Base-by-base conservation (phyloP, 305 asterid genomes). In the Solanum chacoense region DNA sequence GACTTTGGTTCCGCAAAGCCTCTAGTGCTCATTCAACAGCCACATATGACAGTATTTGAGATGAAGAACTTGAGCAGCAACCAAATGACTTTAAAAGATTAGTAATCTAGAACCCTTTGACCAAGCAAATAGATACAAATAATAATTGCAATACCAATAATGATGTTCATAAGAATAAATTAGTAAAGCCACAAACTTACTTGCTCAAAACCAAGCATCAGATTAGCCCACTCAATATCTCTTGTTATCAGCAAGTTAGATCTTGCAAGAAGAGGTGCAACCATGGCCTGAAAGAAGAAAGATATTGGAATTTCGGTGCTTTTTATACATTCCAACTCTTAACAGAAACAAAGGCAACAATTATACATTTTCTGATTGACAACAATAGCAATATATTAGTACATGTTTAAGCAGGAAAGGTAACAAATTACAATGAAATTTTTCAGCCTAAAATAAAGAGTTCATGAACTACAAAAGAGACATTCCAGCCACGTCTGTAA, bases 151-250 rank as follows among this genome's bases (percentile, higher is more conserved):
- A 11, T 83, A 50, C 20, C 8, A 50, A 81, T 29, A 5, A 80
- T 38, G 31, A 28, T 42, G 26, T 45, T 42, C 59, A 12, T 36
- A 63, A 85, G 80, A 28, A 85, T 26, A 26, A 85, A 85, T 78
- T 31, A 88, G 59, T 79, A 84, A 90, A 78, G 69, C 89, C 84
- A 36, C 91, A 80, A 74, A 88, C 85, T 90, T 91, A 96, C 99
- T 96, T 97, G 99, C 96, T 97, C 99, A 91, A 97, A 94, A 90
- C 98, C 98, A 86, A 94, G 91, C 90, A 94, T 94, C 93, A 97
- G 95, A 91, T 97, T 97, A 65, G 96, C 98, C 99, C 99, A 97
- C 90, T 97, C 99, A 90, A 97, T 96, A 91, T 97, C 99, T 95
- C 99, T 95, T 73, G 99, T 97, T 90, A 97, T 96, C 94, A 97